Evolutionary conservation across 2,329 filamentous ascomycete genomes (phyloP).

Genomic region (Verticillium isaacii): DNA sequence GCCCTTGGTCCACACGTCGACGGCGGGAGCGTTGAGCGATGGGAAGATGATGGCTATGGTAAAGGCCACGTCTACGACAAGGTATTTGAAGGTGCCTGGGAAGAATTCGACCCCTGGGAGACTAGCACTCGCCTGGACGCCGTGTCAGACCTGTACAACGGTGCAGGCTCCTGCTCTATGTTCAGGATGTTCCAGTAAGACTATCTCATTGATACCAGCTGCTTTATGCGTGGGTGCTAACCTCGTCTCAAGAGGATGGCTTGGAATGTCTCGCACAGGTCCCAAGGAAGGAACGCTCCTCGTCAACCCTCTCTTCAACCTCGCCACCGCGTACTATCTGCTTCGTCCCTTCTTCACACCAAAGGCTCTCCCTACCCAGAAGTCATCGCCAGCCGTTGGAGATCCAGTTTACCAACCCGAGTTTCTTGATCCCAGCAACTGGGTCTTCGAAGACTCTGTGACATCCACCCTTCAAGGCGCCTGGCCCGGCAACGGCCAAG

Average conservation of each 20-base stretch:
- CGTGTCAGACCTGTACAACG: constrained; percentile 71
- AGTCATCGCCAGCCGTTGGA: neutral
- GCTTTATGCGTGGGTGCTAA: neutral
- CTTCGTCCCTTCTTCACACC: constrained; percentile 78
- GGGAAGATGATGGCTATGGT: constrained; percentile 67
- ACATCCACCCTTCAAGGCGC: constrained; percentile 65
- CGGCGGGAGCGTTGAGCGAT: constrained; percentile 69
- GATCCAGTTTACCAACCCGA: constrained; percentile 13
- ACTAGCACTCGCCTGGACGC: constrained; percentile 63
- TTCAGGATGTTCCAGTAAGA: constrained; percentile 57
- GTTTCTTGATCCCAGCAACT: constrained; percentile 51
- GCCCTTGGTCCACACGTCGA: constrained; percentile 70
- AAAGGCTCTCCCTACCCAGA: accelerated
- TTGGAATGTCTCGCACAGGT: constrained; percentile 69
- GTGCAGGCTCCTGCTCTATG: constrained; percentile 76
- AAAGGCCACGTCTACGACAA: constrained; percentile 64
- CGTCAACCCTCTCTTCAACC: constrained; percentile 72
- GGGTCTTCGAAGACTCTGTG: constrained; percentile 37
- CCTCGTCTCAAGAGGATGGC: constrained; percentile 57
- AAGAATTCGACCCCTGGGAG: constrained; percentile 79
- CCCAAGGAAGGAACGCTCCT: constrained; percentile 75
- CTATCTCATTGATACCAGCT: neutral
- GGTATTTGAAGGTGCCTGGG: constrained; percentile 73
- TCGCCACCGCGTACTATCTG: constrained; percentile 75
- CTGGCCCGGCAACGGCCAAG: constrained; percentile 62